Evolutionary conservation across 768 basidiomycete species (phyloP), one percentile per base, ranked within the genome.

Genomic region (Lentinula detonsa): DNA sequence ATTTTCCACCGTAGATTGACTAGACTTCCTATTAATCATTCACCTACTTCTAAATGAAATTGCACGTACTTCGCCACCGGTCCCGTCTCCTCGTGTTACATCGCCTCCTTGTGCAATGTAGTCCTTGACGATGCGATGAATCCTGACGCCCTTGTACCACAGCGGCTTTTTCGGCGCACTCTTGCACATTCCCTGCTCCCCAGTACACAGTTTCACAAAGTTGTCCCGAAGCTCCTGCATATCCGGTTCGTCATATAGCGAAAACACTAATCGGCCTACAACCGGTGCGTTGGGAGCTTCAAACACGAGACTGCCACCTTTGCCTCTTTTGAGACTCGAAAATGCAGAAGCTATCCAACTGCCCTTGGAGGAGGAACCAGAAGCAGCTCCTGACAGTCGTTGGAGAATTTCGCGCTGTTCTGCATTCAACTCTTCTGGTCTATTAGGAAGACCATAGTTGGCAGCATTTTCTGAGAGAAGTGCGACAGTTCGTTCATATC

Each of bases 1-100:
- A 56, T 40, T 42, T 56, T 21, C 55, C 55, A 40, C 55, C 55
- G 28, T 56, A 56, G 13, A 56, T 56, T n/a, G 55, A 56, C 55
- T 56, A 39, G 9, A 0, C 3, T 31, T 55, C 8, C 11, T 10
- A 16, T 55, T n/a, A 34, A 18, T 21, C 21, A 42, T 15, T 23
- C 0, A 48, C 3, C 11, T 21, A 28, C 15, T 23, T 33, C 39
- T 21, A 13, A 23, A 18, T 6, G 8, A 11, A 2, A 35, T 3
- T 31, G n/a, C n/a, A 43, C 37, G 11, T 43, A 56, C 55, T 42
- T 56, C 55, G n/a, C 55, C 55, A 31, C 55, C 55, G 6, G 55
- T 56, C 5, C 55, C 55, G 31, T 56, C 55, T 42, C 55, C 55
- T 28, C 55, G 55, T 7, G 39, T 56, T 40, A 56, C 23, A 43